A percentile compares a stretch with the other conserved stretches of the same genome.
These are phyloP conservation scores for Quercus phellos DNA, from an alignment of 331 rosid species.

Conservation along the genomic window DNA sequence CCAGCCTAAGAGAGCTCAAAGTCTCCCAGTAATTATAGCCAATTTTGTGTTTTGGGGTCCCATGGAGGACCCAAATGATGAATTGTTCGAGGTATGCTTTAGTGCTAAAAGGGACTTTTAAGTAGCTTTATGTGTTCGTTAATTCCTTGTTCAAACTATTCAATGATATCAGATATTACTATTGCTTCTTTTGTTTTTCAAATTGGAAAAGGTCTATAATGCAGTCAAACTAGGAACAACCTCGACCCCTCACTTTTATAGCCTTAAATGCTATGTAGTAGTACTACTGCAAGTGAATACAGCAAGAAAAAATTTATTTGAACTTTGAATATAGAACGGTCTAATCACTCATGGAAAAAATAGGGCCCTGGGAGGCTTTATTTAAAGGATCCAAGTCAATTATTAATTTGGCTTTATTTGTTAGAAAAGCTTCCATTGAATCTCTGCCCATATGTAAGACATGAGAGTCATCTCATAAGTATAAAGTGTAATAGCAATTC, in stretches of 20 bases:
- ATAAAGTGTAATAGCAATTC: too few relatives aligned
- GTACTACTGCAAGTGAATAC: background rate
- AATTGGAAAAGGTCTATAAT: background rate
- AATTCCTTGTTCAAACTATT: background rate
- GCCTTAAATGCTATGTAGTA: background rate
- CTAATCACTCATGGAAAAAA: background rate
- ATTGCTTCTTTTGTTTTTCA: background rate
- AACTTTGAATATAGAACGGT: background rate
- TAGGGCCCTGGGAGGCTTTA: too few relatives aligned
- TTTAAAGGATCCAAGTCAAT: background rate
- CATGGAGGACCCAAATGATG: background rate
- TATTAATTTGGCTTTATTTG: background rate
- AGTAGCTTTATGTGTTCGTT: background rate
- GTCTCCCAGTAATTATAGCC: background rate
- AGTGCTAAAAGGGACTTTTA: constrained; percentile 17
- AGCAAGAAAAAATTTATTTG: background rate
- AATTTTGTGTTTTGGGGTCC: background rate
- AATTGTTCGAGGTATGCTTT: background rate
- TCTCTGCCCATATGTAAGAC: too few relatives aligned
- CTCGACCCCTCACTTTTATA: background rate
- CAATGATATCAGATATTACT: constrained; percentile 3
- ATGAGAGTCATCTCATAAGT: too few relatives aligned
- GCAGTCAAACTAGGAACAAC: background rate
- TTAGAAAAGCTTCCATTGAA: too few relatives aligned
- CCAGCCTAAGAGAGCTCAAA: too few relatives aligned